These are phyloP conservation scores for Stachybotrys elegans DNA, from an alignment of 2,329 filamentous ascomycete species.

Conservation along the genomic window DNA sequence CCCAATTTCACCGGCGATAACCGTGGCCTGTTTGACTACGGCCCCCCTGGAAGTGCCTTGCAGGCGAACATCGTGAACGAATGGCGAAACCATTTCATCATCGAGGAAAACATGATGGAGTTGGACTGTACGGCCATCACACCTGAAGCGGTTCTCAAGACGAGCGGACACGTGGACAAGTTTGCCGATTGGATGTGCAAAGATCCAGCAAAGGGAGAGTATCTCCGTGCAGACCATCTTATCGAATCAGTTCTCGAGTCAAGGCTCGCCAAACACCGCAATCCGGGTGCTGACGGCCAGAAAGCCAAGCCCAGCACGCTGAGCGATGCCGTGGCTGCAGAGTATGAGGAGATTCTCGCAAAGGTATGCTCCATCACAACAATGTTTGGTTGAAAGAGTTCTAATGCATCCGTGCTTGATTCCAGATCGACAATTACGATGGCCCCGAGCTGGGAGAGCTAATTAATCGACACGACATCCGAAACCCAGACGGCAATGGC, in stretches of 20 bases:
- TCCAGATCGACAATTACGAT: conserved; percentile 57
- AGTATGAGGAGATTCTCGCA: conserved; percentile 62
- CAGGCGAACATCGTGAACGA: conserved; percentile 11
- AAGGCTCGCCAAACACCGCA: conserved; percentile 40
- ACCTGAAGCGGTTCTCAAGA: conserved; percentile 63
- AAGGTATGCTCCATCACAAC: conserved; percentile 30
- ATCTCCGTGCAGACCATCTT: conserved; percentile 63
- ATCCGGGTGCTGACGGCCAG: conserved; percentile 36
- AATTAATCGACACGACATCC: conserved; percentile 61
- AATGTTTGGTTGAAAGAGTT: no score
- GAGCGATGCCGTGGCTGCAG: conserved; percentile 55
- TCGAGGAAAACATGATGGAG: conserved; percentile 31
- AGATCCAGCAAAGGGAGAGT: conserved; percentile 65
- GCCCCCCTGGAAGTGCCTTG: conserved; percentile 9
- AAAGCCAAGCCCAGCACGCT: conserved; percentile 53
- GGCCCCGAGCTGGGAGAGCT: conserved; percentile 58
- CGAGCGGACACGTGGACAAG: conserved; percentile 65
- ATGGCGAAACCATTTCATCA: conserved; percentile 10
- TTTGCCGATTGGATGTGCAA: conserved; percentile 71
- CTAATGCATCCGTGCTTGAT: no score
- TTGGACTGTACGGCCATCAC: conserved; percentile 67
- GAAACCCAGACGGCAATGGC: conserved; percentile 57
- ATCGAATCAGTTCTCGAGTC: conserved; percentile 62
- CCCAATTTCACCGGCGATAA: neutral
- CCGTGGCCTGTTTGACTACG: conserved; percentile 11